These are phyloP conservation scores for Acacia concinna DNA, from an alignment of 331 rosid species.

Conservation along the genomic window DNA sequence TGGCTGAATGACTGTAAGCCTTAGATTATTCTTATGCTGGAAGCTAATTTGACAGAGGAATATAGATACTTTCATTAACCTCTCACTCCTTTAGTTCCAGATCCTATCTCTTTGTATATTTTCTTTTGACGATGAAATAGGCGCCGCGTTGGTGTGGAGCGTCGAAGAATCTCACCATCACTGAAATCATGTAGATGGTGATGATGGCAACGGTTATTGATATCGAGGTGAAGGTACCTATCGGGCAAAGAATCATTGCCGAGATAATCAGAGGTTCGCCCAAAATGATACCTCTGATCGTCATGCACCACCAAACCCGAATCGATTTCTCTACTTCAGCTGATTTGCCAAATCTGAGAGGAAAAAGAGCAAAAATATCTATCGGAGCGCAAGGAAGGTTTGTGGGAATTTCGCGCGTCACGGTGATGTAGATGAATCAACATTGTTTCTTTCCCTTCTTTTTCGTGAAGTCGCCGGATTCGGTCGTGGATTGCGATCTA, in stretches of 20 bases:
- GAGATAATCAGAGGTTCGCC: slow-evolving; percentile 46
- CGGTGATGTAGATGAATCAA: background rate
- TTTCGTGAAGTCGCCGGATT: background rate
- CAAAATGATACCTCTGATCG: slow-evolving; percentile 77
- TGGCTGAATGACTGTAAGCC: background rate
- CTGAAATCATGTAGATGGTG: slow-evolving; percentile 43
- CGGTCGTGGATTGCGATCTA: no score
- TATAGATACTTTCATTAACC: background rate
- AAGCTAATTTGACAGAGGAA: background rate
- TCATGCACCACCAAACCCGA: slow-evolving; percentile 52
- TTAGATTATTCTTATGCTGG: background rate
- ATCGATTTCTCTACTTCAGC: background rate
- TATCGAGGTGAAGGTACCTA: slow-evolving; percentile 31
- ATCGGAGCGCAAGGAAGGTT: background rate
- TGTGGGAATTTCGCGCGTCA: background rate
- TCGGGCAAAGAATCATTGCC: slow-evolving; percentile 50
- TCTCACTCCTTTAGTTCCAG: background rate
- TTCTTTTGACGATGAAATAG: slow-evolving; percentile 39
- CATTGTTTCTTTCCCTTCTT: background rate
- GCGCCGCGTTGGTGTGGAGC: slow-evolving; percentile 44
- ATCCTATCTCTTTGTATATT: background rate
- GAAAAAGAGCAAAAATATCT: background rate
- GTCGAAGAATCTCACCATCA: slow-evolving; percentile 52
- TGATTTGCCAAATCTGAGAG: background rate
- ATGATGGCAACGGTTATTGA: slow-evolving; percentile 26